phyloP scores from a whole-genome alignment of 2,329 filamentous ascomycete species.

The Diaporthe vaccinii region DNA sequence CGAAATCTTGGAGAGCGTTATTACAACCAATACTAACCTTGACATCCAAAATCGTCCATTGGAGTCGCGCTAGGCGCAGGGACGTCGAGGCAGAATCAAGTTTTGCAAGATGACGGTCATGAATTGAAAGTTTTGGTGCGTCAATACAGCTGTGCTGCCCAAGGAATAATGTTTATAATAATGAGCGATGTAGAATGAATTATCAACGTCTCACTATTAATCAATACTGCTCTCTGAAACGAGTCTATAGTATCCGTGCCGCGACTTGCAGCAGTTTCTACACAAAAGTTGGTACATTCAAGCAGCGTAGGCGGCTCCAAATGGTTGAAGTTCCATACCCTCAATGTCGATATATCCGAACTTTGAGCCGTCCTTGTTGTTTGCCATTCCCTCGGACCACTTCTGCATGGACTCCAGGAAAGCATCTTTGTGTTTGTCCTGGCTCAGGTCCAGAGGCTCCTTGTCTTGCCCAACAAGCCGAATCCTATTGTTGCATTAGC shows the following conservation, averaged over 20 bases:
- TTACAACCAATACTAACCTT: neutral
- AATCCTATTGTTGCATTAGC: slow-evolving; percentile 28
- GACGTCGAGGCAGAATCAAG: neutral
- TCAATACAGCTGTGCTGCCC: neutral
- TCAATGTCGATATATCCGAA: slow-evolving; percentile 51
- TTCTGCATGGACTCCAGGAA: slow-evolving; percentile 49
- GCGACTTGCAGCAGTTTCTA: neutral
- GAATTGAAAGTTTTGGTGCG: neutral
- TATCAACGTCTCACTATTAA: neutral
- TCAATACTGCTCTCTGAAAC: neutral
- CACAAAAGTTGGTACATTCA: neutral
- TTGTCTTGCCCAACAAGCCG: slow-evolving; percentile 40
- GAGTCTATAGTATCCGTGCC: neutral
- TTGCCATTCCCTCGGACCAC: slow-evolving; percentile 49
- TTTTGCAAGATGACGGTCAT: neutral
- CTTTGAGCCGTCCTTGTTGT: slow-evolving; percentile 50
- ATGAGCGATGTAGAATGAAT: neutral
- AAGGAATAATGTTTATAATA: neutral
- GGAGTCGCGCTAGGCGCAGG: neutral
- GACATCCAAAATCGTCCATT: neutral
- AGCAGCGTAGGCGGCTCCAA: slow-evolving; percentile 47
- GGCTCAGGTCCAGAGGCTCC: slow-evolving; percentile 49
- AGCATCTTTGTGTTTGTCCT: slow-evolving; percentile 48
- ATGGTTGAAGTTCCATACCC: slow-evolving; percentile 50
- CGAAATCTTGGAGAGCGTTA: slow-evolving; percentile 24